Evolutionary conservation across 805 yeast genomes (phyloP), one percentile per base, ranked within the genome.

Genomic region (Candida saitoana): DNA sequence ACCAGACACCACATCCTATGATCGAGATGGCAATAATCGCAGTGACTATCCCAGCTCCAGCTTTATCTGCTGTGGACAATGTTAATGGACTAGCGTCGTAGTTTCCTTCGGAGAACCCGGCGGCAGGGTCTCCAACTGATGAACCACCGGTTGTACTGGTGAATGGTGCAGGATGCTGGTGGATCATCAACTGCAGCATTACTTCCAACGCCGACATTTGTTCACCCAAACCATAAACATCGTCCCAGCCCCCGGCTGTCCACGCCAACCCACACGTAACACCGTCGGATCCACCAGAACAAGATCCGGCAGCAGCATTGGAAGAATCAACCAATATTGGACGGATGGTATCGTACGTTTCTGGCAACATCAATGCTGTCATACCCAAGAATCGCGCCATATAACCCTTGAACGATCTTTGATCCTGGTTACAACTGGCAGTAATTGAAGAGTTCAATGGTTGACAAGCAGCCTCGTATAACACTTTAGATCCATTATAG

Each of bases 11-110:
- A 33, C 71, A 53, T 5, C 70, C 71, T 15, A 75, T 54, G 18
- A 75, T 54, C 0, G 72, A 62, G 14, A 62, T 59, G 31, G 80
- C 82, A 41, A 79, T 53, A 4, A 87, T 61, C 0, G 90, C 95
- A 0, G 99, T 91, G 34, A 87, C 61, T 17, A 90, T 69, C 37
- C 95, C 95, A 1, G 97, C 96, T 38, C 98, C 98, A 2, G 88
- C 96, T 52, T 74, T 77, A 56, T 87, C 96, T 6, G 75, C 78
- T 0, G 57, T 49, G 17, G 69, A 62, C 29, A 79, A 62, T 30
- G 56, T 49, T 44, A 76, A 63, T 18, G 77, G 73, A 16, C 67
- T 49, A 7, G 67, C 56, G 42, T 67, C 63, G 8, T 73, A 59
- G 15, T 50, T 52, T 6, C 65, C 49, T 7, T 68, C 50, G 44